phyloP scores from a whole-genome alignment of 2,329 filamentous ascomycete genomes.

The Cryphonectria naterciae region DNA sequence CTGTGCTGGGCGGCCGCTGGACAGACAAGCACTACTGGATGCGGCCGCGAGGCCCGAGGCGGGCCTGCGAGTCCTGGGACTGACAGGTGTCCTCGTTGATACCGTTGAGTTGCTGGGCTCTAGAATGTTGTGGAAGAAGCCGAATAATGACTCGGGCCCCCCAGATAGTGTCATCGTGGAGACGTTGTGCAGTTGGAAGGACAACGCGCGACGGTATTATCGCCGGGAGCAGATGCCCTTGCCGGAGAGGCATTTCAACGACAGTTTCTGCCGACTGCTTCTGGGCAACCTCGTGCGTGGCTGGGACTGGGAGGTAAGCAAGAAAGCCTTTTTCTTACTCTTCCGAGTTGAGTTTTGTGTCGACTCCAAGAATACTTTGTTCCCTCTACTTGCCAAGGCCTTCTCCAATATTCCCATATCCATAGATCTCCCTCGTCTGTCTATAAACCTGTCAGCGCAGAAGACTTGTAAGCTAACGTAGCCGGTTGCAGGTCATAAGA shows the following conservation, averaged over 20 bases:
- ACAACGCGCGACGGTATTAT: not conserved
- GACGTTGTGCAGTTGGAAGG: not conserved
- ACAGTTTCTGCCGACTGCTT: slow-evolving; percentile 3
- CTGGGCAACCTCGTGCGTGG: slow-evolving; percentile 1
- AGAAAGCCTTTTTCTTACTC: no score
- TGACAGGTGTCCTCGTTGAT: not conserved
- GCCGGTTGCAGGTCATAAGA: not conserved
- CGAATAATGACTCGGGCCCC: not conserved
- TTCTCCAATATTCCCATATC: not conserved
- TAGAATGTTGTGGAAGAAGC: not conserved
- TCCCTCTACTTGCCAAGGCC: no score
- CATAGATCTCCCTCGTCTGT: not conserved
- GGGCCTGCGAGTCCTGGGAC: not conserved
- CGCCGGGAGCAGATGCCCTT: not conserved
- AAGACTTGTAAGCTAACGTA: not conserved
- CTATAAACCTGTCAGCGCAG: not conserved
- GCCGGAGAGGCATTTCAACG: not conserved
- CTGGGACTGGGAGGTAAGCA: not conserved
- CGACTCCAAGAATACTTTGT: not conserved
- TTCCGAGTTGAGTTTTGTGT: not conserved
- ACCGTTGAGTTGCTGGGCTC: not conserved
- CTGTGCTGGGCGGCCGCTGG: not conserved
- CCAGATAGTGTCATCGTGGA: not conserved
- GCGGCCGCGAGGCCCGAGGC: not conserved
- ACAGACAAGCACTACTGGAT: not conserved